These are phyloP conservation scores for Wolfiporia cocos DNA, from an alignment of 1,284 basidiomycete genomes.

Conservation along the genomic window DNA sequence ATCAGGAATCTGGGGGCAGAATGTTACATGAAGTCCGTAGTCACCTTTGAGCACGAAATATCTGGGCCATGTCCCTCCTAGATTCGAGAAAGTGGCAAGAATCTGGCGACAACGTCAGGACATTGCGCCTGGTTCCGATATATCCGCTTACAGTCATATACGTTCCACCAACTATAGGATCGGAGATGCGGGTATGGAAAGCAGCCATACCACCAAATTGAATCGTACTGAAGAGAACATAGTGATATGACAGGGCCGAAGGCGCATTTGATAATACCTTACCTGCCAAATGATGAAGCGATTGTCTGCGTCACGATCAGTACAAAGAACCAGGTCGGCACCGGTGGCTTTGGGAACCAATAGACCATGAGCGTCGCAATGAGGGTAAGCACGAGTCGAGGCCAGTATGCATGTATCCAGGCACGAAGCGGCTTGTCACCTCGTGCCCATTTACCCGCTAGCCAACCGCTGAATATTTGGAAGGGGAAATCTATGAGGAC, in stretches of 20 bases:
- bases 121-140: slow-evolving; percentile 4
- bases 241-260: no score
- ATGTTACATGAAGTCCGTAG: slow-evolving; percentile 4
- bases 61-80: slow-evolving; percentile 97
- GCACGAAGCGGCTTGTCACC: slow-evolving; percentile 73
- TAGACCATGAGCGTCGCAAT: slow-evolving; percentile 79
- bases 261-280: no score
- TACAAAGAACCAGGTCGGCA: slow-evolving; percentile 76
- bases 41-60: slow-evolving; percentile 86
- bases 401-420: slow-evolving; percentile 93
- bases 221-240: slow-evolving; percentile 61
- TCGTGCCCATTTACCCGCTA: slow-evolving; percentile 90
- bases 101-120: slow-evolving; percentile 43
- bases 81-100: slow-evolving; percentile 93
- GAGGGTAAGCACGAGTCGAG: slow-evolving; percentile 70
- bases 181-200: slow-evolving; percentile 96
- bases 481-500: slow-evolving; percentile 98
- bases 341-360: slow-evolving; percentile 77
- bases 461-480: slow-evolving; percentile 93
- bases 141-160: slow-evolving; percentile 84
- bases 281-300: slow-evolving; percentile 82
- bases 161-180: slow-evolving; percentile 95
- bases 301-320: slow-evolving; percentile 82
- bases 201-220: slow-evolving; percentile 99
- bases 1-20: neutral